These are phyloP conservation scores for Cytospora schulzeri DNA, from an alignment of 2,329 filamentous ascomycete species.

Conservation along the genomic window DNA sequence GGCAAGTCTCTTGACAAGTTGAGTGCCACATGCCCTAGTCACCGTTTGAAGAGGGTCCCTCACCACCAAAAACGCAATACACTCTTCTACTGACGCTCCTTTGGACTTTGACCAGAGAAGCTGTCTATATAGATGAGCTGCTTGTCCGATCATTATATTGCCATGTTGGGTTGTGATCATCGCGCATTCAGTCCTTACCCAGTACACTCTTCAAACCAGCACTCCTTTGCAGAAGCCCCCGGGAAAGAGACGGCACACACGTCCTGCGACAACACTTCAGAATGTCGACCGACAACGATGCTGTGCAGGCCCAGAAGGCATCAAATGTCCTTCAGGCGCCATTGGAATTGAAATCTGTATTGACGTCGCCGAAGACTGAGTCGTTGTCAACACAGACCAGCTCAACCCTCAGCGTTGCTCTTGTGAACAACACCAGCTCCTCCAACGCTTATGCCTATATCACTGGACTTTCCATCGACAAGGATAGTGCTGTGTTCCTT, in stretches of 20 bases:
- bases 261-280: not conserved
- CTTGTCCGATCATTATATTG: not conserved
- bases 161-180: not conserved
- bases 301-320: slow-evolving; percentile 32
- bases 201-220: not conserved
- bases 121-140: slow-evolving; percentile 10
- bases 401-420: slow-evolving; percentile 57
- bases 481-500: slow-evolving; percentile 61
- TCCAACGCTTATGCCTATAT: slow-evolving; percentile 68
- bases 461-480: slow-evolving; percentile 65
- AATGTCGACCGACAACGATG: slow-evolving; percentile 36
- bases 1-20: slow-evolving; percentile 24
- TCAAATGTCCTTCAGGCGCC: slow-evolving; percentile 33
- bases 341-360: slow-evolving; percentile 2
- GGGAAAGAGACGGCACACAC: not conserved
- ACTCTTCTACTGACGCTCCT: slow-evolving; percentile 19
- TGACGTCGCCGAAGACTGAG: slow-evolving; percentile 2
- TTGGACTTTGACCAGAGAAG: not conserved
- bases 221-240: not conserved
- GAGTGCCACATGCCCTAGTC: slow-evolving; percentile 25
- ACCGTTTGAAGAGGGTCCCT: slow-evolving; percentile 16
- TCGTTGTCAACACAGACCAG: slow-evolving; percentile 15
- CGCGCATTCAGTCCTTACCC: not conserved
- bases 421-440: slow-evolving; percentile 67
- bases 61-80: slow-evolving; percentile 5